Percentiles rank a stretch among this genome's conserved stretches.
Evolutionary conservation across 495 filamentous ascomycete genomes (phyloP).

Genomic region (Thermochaetoides thermophila): DNA sequence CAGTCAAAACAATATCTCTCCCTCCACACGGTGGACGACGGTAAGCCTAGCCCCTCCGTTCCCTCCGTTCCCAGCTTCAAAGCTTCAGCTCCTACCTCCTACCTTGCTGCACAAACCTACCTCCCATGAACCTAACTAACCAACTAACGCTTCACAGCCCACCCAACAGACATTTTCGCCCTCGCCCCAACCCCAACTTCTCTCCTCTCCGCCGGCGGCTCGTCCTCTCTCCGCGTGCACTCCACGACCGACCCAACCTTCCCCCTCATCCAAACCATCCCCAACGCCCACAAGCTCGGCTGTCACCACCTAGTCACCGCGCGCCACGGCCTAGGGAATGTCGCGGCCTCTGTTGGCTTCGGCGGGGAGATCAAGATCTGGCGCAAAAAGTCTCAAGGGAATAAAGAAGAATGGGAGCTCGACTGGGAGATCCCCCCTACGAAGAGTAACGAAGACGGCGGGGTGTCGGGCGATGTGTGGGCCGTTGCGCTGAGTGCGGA

Average conservation of each 20-base stretch:
- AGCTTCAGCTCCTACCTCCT: no score
- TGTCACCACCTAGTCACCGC: constrained; percentile 75
- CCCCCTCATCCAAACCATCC: constrained; percentile 59
- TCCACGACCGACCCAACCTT: constrained; percentile 53
- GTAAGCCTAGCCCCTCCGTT: constrained; percentile 30
- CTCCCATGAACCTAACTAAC: neutral
- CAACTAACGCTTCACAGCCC: constrained; percentile 38
- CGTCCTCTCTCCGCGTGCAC: constrained; percentile 64
- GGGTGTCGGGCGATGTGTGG: constrained; percentile 48
- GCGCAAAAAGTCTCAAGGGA: constrained; percentile 15
- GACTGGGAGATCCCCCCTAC: neutral
- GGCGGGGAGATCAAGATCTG: constrained; percentile 75
- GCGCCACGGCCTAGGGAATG: constrained; percentile 39
- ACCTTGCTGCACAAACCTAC: neutral
- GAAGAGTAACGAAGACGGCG: neutral
- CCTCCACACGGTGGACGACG: constrained; percentile 75
- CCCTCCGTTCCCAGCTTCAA: no score
- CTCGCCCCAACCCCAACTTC: constrained; percentile 66
- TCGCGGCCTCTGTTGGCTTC: constrained; percentile 73
- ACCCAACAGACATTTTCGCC: constrained; percentile 78
- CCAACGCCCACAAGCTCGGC: constrained; percentile 65
- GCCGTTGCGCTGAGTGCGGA: constrained; percentile 70
- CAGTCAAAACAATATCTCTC: constrained; percentile 98
- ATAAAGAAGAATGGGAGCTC: neutral
- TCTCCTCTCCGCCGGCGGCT: constrained; percentile 69